Evolutionary conservation across 1,284 basidiomycete genomes (phyloP), one percentile per base, ranked within the genome.

Genomic region (Grifola frondosa): DNA sequence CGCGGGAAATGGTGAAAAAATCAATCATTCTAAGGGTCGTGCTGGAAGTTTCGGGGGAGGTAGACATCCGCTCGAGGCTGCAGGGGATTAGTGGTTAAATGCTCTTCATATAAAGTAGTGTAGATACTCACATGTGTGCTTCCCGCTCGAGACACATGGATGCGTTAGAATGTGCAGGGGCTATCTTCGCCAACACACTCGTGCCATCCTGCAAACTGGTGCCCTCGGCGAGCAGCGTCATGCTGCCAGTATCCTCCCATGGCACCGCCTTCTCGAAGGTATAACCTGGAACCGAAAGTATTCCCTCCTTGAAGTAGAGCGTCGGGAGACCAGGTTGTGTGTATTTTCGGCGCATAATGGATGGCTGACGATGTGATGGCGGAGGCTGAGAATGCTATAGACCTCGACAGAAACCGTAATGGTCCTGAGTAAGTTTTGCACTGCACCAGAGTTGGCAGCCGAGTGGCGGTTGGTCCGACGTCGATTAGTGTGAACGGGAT

Each of bases 171-270:
- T 83, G 78, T 7, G 80, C 77, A 22, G 78, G 75, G 6, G 80
- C 82, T 53, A 87, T 81, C 66, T 87, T 87, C 2, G 84, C 84
- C 21, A 87, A 64, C 3, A 85, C 77, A 46, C 70, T 75, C 5
- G 80, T 79, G 22, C 80, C 75, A 59, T 85, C 82, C 65, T 85
- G 84, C 49, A 86, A 64, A 50, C 77, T 82, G 48, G 71, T 79
- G 21, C 84, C 84, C 59, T 84, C 81, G 0, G 80, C 78, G 32
- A 87, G 64, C 30, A 77, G 62, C 1, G 84, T 85, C 70, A 81
- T 75, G 51, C 80, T 80, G 38, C 83, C 83, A 0, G 82, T 84
- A 58, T 86, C 83, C 44, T 79, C 73, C 83, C 83, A 86, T 66
- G 67, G 71, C 28, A 66, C 56, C 16, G 79, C 80, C 73, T 79